phyloP scores from a whole-genome alignment of 805 yeast species.

The Martiniozyma abietophila region DNA sequence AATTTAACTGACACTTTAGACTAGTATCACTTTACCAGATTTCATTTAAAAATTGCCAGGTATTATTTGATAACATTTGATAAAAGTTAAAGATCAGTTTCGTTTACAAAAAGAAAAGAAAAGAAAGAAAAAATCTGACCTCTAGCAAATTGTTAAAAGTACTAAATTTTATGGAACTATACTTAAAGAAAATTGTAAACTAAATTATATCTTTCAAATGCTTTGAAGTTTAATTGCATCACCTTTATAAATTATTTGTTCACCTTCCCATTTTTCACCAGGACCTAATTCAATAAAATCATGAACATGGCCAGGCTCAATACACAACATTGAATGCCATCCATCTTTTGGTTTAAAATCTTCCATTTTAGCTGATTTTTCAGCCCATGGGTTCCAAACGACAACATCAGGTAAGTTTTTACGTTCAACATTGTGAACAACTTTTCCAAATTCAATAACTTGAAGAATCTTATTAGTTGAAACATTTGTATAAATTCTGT shows the following conservation, averaged over 20 bases:
- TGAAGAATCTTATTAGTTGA: constrained; percentile 47
- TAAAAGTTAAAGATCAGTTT: too few relatives aligned
- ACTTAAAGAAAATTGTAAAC: too few relatives aligned
- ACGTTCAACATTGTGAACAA: constrained; percentile 58
- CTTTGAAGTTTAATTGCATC: constrained; percentile 30
- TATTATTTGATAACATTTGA: too few relatives aligned
- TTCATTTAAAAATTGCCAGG: too few relatives aligned
- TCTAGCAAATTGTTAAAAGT: too few relatives aligned
- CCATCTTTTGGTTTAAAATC: constrained; percentile 87
- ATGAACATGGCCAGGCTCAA: constrained; percentile 87
- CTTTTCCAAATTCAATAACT: constrained; percentile 63
- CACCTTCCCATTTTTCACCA: constrained; percentile 69
- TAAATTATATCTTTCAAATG: constrained; percentile 4
- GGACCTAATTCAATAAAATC: constrained; percentile 55
- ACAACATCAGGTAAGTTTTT: constrained; percentile 55
- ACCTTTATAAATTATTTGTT: constrained; percentile 49
- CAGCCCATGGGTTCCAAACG: constrained; percentile 97
- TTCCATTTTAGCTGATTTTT: constrained; percentile 71
- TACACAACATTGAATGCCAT: constrained; percentile 79
- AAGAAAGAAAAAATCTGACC: too few relatives aligned
- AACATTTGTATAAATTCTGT: constrained; percentile 69
- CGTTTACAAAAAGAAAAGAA: too few relatives aligned
- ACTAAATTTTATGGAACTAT: too few relatives aligned
- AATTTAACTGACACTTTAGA: too few relatives aligned
- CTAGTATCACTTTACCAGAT: too few relatives aligned